Conservation (phyloP, 108 stramenopile species). For the Schizochytrium sp. region DNA sequence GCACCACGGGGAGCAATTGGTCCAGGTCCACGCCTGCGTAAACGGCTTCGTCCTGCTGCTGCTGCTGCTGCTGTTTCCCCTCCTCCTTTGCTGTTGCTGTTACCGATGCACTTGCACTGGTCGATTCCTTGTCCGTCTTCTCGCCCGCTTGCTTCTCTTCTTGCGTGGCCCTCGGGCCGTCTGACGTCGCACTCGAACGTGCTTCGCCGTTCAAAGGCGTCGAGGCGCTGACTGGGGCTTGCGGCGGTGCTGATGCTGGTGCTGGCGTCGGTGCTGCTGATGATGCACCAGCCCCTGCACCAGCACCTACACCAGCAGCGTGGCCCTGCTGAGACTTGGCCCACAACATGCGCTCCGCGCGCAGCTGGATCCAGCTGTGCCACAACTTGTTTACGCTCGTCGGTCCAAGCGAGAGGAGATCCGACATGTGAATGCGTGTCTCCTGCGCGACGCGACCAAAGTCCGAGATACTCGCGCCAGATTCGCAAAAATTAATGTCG, state of each 20-base stretch:
- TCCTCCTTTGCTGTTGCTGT: too few species aligned
- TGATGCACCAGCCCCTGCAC: too few species aligned
- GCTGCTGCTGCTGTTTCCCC: background rate
- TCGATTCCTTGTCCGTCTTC: too few species aligned
- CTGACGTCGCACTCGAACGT: too few species aligned
- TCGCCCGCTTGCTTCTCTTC: too few species aligned
- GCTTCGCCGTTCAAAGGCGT: too few species aligned
- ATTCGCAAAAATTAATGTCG: background rate
- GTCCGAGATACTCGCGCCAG: background rate
- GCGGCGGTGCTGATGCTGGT: background rate
- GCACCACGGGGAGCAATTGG: background rate
- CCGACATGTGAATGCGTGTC: background rate
- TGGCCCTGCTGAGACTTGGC: background rate
- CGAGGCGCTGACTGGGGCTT: too few species aligned
- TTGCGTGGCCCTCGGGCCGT: too few species aligned
- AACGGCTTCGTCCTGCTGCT: background rate
- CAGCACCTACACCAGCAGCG: background rate
- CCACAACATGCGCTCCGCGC: slow-evolving; percentile 12
- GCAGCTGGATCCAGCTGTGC: background rate
- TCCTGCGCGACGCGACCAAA: background rate
- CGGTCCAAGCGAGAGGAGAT: background rate
- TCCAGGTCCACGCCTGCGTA: background rate
- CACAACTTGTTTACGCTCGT: background rate
- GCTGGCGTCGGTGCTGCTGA: background rate
- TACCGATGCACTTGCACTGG: too few species aligned